A percentile compares a stretch with the other conserved stretches of the same genome.
Evolutionary conservation across 1,139 yeast genomes (phyloP).

Genomic region (Blastobotrys malaysiensis): DNA sequence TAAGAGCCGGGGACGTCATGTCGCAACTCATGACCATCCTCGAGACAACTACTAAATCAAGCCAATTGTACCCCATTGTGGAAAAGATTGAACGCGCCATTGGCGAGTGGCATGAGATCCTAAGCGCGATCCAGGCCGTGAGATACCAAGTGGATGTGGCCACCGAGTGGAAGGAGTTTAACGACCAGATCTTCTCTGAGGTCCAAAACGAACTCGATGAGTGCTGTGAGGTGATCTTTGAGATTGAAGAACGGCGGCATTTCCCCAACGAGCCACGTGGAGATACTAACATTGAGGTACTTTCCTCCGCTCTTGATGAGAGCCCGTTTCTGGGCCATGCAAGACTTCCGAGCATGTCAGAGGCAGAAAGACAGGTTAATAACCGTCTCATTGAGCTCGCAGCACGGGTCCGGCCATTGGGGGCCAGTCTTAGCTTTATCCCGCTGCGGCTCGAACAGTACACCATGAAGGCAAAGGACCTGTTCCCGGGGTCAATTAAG

Average conservation of each 20-base stretch:
- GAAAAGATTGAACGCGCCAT: slow-evolving; percentile 22
- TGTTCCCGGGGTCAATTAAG: slow-evolving; percentile 36
- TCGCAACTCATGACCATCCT: slow-evolving; percentile 39
- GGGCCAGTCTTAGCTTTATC: slow-evolving; percentile 55
- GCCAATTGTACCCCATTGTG: slow-evolving; percentile 15
- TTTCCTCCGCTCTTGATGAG: slow-evolving; percentile 18
- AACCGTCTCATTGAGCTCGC: slow-evolving; percentile 34
- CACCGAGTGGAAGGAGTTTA: slow-evolving; percentile 54
- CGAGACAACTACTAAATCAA: slow-evolving; percentile 26
- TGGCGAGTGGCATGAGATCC: slow-evolving; percentile 38
- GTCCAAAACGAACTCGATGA: slow-evolving; percentile 47
- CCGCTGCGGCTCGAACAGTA: slow-evolving; percentile 51
- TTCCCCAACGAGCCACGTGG: slow-evolving; percentile 10
- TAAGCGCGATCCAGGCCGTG: slow-evolving; percentile 36
- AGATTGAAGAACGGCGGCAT: slow-evolving; percentile 30
- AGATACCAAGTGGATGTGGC: slow-evolving; percentile 50
- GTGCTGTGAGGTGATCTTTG: slow-evolving; percentile 37
- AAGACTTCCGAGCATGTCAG: slow-evolving; percentile 26
- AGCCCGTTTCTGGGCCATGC: slow-evolving; percentile 22
- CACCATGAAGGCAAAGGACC: slow-evolving; percentile 31
- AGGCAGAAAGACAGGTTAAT: slow-evolving; percentile 30
- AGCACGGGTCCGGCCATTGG: slow-evolving; percentile 44
- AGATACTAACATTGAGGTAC: slow-evolving; percentile 13
- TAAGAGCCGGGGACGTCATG: slow-evolving; percentile 45
- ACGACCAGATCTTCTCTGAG: slow-evolving; percentile 46